phyloP scores from a whole-genome alignment of 139 green algal genomes.

The Chlamydomonas incerta region DNA sequence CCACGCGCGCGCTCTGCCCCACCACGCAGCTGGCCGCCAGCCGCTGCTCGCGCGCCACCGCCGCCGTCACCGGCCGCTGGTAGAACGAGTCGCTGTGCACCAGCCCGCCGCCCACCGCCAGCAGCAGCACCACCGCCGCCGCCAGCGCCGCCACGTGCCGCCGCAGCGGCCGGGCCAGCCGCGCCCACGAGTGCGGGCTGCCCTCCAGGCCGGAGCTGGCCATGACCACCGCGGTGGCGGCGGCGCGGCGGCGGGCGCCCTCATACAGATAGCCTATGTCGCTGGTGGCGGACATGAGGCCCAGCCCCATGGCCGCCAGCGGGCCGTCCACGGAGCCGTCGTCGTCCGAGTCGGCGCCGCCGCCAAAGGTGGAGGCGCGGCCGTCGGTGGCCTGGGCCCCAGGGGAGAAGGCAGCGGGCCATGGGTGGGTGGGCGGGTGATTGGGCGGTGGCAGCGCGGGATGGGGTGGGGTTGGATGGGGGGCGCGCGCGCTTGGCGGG shows the following conservation, averaged over 20 bases:
- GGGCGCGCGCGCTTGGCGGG: too few species aligned
- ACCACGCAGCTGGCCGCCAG: slow-evolving; percentile 13
- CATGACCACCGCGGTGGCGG: background rate
- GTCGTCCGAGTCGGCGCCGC: too few species aligned
- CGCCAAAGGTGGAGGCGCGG: background rate
- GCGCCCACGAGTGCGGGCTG: background rate
- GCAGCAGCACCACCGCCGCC: background rate
- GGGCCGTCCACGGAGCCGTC: too few species aligned
- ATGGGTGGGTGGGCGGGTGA: too few species aligned
- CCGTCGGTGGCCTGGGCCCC: background rate
- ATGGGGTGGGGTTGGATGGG: too few species aligned
- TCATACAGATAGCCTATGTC: too few species aligned
- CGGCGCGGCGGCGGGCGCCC: too few species aligned
- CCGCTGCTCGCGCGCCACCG: background rate
- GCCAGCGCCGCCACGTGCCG: background rate
- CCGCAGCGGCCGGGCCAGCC: background rate
- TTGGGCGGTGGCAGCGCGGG: too few species aligned
- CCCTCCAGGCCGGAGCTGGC: background rate
- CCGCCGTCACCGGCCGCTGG: background rate
- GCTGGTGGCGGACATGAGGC: too few species aligned
- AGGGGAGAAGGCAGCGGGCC: too few species aligned
- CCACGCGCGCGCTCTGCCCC: background rate
- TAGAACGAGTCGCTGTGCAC: slow-evolving; percentile 13
- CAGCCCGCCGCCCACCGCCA: slow-evolving; percentile 19
- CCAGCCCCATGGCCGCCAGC: too few species aligned